Base-by-base conservation (phyloP, 805 yeast species). In the Hagleromyces aurorensis region DNA sequence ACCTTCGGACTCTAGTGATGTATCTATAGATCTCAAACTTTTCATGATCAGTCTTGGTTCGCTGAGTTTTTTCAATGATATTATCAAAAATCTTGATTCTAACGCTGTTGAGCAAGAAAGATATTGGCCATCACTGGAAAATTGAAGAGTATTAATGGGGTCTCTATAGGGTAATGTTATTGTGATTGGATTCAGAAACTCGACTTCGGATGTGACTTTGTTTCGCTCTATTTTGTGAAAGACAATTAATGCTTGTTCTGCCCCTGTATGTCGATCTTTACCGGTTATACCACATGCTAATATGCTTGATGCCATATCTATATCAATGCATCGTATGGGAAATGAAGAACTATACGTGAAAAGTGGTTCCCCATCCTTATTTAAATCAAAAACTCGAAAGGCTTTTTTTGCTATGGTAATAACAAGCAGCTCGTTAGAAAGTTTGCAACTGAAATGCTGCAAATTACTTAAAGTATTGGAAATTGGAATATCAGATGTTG, bases 261-360 rank as follows among this genome's bases (percentile, higher is more conserved):
- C 67, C 3, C 77, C 75, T 1, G 77, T 69, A 13, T 69, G 57
- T 34, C 79, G 65, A 48, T 83, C 93, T 34, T 75, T 71, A 0
- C 94, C 91, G 0, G 89, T 80, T 17, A 87, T 76, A 1, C 94
- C 91, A 40, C 84, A 72, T 4, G 91, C 91, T 8, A 86, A 62
- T 15, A 77, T 59, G 12, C 67, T 60, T 15, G 80, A 85, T 40
- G 69, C 63, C 0, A 75, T 70, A 7, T 89, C 70, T 1, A 86
- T 63, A 19, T 84, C 79, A 26, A 84, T 64, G 47, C 94, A 84
- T 29, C 94, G 56, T 20, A 87, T 78, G 1, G 89, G 87, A 48
- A 82, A 81, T 32, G 69, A 70, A 7, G 84, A 76, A 21, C 70
- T 61, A 47, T 81, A 74, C 0, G 82, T 70, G 54, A 79, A 83